Percentiles rank a stretch among this genome's conserved stretches.
phyloP scores from a whole-genome alignment of 2,329 filamentous ascomycete genomes.

The Colletotrichum spinosum region DNA sequence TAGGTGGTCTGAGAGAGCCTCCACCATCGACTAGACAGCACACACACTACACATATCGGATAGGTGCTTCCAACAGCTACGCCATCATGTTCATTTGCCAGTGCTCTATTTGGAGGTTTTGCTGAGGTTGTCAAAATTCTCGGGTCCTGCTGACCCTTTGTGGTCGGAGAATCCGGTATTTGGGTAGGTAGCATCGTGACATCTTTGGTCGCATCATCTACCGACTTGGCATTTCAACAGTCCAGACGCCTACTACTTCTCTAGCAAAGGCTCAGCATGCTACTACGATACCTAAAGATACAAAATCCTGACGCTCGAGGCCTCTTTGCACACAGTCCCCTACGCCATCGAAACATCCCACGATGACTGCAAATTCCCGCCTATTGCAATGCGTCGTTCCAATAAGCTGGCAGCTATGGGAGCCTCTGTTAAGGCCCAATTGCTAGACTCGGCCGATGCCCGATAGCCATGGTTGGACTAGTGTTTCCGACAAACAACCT shows the following conservation, averaged over 20 bases:
- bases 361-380: slow-evolving; percentile 1
- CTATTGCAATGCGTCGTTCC: not conserved
- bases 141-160: slow-evolving; percentile 6
- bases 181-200: slow-evolving; percentile 11
- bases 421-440: slow-evolving; percentile 18
- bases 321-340: too few relatives aligned
- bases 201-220: slow-evolving; percentile 17
- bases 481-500: slow-evolving; percentile 29
- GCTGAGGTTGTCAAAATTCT: not conserved
- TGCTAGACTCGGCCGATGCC: slow-evolving; percentile 23
- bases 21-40: too few relatives aligned
- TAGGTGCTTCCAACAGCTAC: too few relatives aligned
- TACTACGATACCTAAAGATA: too few relatives aligned
- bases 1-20: too few relatives aligned
- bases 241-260: too few relatives aligned
- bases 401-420: slow-evolving; percentile 3
- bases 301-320: too few relatives aligned
- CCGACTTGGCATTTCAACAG: slow-evolving; percentile 16
- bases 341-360: not conserved
- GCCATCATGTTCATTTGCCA: too few relatives aligned
- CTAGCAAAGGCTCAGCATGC: too few relatives aligned
- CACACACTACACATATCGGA: too few relatives aligned
- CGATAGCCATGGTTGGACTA: slow-evolving; percentile 14
- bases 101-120: too few relatives aligned
- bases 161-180: slow-evolving; percentile 4